phyloP scores from a whole-genome alignment of 176 grass and related monocot species.

The Olyra latifolia region DNA sequence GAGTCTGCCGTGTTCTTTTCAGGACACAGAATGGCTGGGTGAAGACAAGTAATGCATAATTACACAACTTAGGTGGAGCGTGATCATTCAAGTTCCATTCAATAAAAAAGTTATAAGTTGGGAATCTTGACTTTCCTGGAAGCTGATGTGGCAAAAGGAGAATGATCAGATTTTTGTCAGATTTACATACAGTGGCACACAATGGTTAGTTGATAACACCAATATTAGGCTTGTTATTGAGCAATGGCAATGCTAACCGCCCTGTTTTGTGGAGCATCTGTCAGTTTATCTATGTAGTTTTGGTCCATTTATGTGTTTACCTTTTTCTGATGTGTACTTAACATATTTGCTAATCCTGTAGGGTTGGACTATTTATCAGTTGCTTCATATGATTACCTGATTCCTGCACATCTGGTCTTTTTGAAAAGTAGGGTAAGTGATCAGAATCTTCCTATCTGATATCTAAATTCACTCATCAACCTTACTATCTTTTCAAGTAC shows the following conservation, averaged over 20 bases:
- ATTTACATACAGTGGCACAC: conserved; percentile 47
- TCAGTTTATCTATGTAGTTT: background rate
- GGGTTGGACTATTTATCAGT: conserved; percentile 48
- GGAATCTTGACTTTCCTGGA: background rate
- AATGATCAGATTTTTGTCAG: conserved; percentile 47
- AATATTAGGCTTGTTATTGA: conserved; percentile 52
- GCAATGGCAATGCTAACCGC: background rate
- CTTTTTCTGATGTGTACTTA: background rate
- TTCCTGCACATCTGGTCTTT: conserved; percentile 52
- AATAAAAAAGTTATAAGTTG: background rate
- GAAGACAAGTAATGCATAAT: conserved; percentile 38
- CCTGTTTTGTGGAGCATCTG: background rate
- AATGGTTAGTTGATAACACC: conserved; percentile 52
- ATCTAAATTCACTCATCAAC: background rate
- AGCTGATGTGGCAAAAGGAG: conserved; percentile 51
- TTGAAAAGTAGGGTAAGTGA: conserved; percentile 44
- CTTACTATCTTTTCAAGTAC: background rate
- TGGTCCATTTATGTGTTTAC: background rate
- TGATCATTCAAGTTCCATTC: background rate
- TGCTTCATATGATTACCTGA: conserved; percentile 44
- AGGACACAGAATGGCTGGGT: conserved; percentile 39
- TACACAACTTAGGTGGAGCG: background rate
- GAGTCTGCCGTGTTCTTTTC: conserved; percentile 55
- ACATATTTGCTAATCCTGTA: conserved; percentile 17
- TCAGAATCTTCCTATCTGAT: background rate